Conservation (phyloP, 306 rosid species). For the Urtica urens region DNA sequence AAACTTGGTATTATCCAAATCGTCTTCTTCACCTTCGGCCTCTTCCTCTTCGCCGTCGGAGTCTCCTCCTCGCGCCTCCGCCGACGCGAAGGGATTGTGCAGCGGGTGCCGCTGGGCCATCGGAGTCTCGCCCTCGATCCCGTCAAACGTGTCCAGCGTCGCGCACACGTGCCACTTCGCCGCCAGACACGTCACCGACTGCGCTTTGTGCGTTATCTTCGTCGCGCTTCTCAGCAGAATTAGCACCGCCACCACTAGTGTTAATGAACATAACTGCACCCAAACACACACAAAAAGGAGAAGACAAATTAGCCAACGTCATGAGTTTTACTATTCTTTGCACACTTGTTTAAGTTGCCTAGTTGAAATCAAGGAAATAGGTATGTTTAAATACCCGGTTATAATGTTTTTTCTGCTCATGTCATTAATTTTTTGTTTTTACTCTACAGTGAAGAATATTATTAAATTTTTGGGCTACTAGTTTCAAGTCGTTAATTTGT, state of each 20-base stretch:
- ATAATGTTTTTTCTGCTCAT: too few relatives aligned
- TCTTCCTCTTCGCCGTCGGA: slow-evolving; percentile 60
- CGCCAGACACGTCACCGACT: slow-evolving; percentile 72
- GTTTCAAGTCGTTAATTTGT: too few relatives aligned
- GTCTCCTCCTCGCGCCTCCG: slow-evolving; percentile 27
- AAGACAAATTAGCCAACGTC: too few relatives aligned
- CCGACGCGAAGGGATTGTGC: slow-evolving; percentile 22
- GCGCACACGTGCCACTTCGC: slow-evolving; percentile 99
- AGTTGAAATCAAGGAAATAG: too few relatives aligned
- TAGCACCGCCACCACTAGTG: slow-evolving; percentile 48
- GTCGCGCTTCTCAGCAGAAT: slow-evolving; percentile 75
- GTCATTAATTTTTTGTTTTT: too few relatives aligned
- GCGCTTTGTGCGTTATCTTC: slow-evolving; percentile 91
- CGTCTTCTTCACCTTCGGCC: slow-evolving; percentile 66
- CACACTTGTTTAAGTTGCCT: too few relatives aligned
- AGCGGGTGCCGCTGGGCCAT: slow-evolving; percentile 13
- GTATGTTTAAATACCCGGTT: too few relatives aligned
- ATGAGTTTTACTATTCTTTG: too few relatives aligned
- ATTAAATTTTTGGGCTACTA: too few relatives aligned
- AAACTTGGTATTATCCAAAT: slow-evolving; percentile 40
- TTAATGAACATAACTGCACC: slow-evolving; percentile 65
- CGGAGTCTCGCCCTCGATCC: slow-evolving; percentile 23
- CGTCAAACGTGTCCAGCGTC: slow-evolving; percentile 77
- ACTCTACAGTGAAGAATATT: too few relatives aligned
- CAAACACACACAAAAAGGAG: not conserved